A percentile compares a stretch with the other conserved stretches of the same genome.
phyloP scores from a whole-genome alignment of 2,329 filamentous ascomycete species.

The Hansfordia pulvinata region DNA sequence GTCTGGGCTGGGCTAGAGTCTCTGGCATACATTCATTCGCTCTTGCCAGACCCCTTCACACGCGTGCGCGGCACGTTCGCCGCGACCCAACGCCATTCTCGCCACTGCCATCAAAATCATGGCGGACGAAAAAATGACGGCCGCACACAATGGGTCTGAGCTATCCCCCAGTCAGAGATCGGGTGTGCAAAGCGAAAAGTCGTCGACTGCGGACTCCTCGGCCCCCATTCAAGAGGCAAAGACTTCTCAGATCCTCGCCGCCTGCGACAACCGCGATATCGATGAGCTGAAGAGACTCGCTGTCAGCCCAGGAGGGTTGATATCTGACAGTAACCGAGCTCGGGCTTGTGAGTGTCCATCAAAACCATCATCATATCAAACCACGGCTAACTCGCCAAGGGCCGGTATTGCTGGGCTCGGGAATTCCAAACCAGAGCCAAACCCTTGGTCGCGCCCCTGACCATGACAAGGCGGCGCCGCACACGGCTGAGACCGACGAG shows the following conservation, averaged over 20 bases:
- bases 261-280: conserved; percentile 45
- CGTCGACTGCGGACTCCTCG: no score
- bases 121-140: conserved; percentile 3
- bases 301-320: conserved; percentile 50
- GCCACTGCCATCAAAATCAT: no score
- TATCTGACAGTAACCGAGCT: conserved; percentile 54
- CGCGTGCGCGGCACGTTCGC: no score
- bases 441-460: conserved; percentile 5
- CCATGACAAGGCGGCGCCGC: no score
- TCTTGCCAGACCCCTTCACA: no score
- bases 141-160: conserved; percentile 27
- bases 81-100: no score
- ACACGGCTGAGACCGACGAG: no score
- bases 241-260: conserved; percentile 47
- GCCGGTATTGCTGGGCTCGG: conserved; percentile 30
- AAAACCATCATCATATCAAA: conserved; percentile 1
- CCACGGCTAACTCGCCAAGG: conserved; percentile 16
- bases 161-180: no score
- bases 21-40: no score
- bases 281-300: conserved; percentile 42
- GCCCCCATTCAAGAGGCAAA: no score
- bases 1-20: no score
- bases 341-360: conserved; percentile 64
- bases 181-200: no score
- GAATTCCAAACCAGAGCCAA: background rate